Conservation (phyloP, 371 early-diverging fungal species). For the Mortierella sp. region DNA sequence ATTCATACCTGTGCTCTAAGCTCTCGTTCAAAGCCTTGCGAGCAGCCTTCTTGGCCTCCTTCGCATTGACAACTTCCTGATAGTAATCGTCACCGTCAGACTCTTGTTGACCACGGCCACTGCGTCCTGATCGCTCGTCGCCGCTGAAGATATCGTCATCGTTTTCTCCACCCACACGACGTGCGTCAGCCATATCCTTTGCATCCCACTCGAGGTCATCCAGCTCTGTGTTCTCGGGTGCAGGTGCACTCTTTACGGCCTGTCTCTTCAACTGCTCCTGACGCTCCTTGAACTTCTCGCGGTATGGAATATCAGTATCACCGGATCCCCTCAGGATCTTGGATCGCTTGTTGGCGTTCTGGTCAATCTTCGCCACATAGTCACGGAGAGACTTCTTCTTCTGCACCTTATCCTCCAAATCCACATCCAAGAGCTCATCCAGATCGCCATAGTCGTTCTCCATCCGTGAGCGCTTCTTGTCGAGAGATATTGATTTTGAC, state of each 20-base stretch:
- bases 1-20: slow-evolving; percentile 55
- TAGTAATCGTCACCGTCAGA: slow-evolving; percentile 69
- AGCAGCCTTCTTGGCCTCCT: slow-evolving; percentile 62
- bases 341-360: slow-evolving; percentile 67
- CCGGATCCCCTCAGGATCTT: slow-evolving; percentile 68
- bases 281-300: slow-evolving; percentile 62
- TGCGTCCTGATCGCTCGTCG: slow-evolving; percentile 25
- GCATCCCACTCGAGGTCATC: slow-evolving; percentile 72
- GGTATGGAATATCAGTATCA: slow-evolving; percentile 84
- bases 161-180: slow-evolving; percentile 36
- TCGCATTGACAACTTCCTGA: slow-evolving; percentile 59
- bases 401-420: slow-evolving; percentile 82
- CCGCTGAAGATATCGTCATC: slow-evolving; percentile 42
- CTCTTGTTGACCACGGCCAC: slow-evolving; percentile 52
- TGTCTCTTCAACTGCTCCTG: slow-evolving; percentile 57
- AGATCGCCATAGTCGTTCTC: slow-evolving; percentile 85
- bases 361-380: slow-evolving; percentile 78
- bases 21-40: slow-evolving; percentile 60
- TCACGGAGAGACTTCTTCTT: slow-evolving; percentile 78
- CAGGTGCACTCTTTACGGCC: slow-evolving; percentile 68
- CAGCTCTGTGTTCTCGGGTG: slow-evolving; percentile 69
- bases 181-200: slow-evolving; percentile 61
- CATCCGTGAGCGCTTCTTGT: slow-evolving; percentile 53
- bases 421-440: slow-evolving; percentile 78
- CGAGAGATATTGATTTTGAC: slow-evolving; percentile 50